Base-by-base conservation (phyloP, 352 stramenopile species). In the Globisporangium recalcitrans region DNA sequence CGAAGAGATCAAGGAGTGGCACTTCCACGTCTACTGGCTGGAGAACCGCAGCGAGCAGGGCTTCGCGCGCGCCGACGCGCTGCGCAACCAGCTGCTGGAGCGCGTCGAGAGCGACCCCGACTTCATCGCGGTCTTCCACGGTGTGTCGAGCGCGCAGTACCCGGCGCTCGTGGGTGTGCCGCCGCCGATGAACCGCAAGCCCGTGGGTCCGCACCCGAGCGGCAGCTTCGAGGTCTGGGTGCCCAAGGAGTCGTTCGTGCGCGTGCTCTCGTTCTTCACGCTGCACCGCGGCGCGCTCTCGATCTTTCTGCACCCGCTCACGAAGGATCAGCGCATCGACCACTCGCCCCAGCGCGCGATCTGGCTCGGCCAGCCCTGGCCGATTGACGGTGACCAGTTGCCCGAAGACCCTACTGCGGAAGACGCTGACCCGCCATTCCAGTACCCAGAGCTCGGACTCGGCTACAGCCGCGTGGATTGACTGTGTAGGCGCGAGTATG, bases 21-120 rank as follows among this genome's bases (percentile, higher is more conserved):
- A 90, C 52, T 91, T 92, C 64, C 83, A 92, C 67, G 74, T 75
- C 26, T 92, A 82, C 68, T 90, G 70, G 67, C 83, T 77, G 62
- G 73, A 73, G 51, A 77, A 52, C 10, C 54, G 48, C 52, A 88
- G 75, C 60, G 60, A 77, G 58, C 53, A 58, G 31, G 77, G 62
- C 42, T 73, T 64, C 22, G 64, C 68, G 29, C 73, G 87, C 29
- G 83, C 79, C 0, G 60, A 75, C 19, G 64, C 69, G 40, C 62
- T 90, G 34, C 77, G 73, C 1, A 68, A 74, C 13, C 64, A 68
- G 57, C 71, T 92, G 11, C 69, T 92, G 4, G 69, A 78, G 2
- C 59, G 68, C 27, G 69, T 90, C 14, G 56, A 67, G n/a, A 36
- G 26, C 1, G 67, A 84, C 32, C 67, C 68, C n/a, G 71, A 68